Evolutionary conservation across 768 basidiomycete species (phyloP).

Genomic region (Lentinula aciculospora): DNA sequence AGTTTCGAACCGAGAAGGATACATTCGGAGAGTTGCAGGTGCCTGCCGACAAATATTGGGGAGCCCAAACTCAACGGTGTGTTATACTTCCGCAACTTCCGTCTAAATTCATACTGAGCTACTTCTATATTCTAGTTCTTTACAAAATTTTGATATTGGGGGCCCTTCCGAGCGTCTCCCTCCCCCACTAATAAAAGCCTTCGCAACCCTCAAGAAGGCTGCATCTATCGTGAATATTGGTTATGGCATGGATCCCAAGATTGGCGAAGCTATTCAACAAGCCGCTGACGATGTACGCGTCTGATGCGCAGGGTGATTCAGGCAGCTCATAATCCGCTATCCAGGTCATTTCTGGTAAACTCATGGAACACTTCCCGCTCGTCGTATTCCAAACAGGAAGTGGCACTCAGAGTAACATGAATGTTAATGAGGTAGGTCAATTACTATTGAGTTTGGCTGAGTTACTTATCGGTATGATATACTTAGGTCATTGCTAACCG

Average conservation of each 20-base stretch:
- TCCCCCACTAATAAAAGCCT: conserved; percentile 93
- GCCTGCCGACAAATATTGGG: conserved; percentile 88
- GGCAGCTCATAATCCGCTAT: conserved; percentile 5
- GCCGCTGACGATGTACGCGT: conserved; percentile 86
- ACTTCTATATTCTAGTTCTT: conserved; percentile 45
- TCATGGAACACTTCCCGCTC: conserved; percentile 93
- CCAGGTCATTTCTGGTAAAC: conserved; percentile 95
- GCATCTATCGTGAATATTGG: conserved; percentile 84
- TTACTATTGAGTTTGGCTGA: not conserved
- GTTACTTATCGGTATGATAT: not conserved
- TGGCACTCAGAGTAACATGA: conserved; percentile 99
- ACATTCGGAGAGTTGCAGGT: conserved; percentile 96
- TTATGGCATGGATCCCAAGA: conserved; percentile 86
- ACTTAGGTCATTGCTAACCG: conserved; percentile 92
- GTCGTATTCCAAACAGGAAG: conserved; percentile 99
- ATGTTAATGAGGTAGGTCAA: conserved; percentile 79
- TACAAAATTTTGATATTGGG: conserved; percentile 98
- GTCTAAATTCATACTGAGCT: not conserved
- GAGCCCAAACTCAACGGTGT: conserved; percentile 94
- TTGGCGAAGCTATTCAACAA: conserved; percentile 83
- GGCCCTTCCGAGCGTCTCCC: conserved; percentile 92
- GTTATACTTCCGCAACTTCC: conserved; percentile 8
- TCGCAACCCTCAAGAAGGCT: conserved; percentile 96
- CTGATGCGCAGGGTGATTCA: not conserved
- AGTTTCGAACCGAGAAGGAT: conserved; percentile 80